A percentile compares a stretch with the other conserved stretches of the same genome.
phyloP scores from a whole-genome alignment of 768 basidiomycete species.

The Mycena floridula region DNA sequence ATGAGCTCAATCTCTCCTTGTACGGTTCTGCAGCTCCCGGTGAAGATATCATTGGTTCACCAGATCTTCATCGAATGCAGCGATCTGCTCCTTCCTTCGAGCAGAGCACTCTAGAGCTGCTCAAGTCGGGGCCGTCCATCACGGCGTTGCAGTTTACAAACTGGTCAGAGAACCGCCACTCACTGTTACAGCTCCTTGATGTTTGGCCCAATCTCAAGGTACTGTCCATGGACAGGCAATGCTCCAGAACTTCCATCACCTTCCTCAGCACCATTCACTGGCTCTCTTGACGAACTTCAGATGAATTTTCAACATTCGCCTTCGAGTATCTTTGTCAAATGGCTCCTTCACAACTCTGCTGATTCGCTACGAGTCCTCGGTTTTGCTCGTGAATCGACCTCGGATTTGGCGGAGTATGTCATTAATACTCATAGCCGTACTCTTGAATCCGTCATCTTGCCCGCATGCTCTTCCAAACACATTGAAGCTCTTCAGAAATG shows the following conservation, averaged over 20 bases:
- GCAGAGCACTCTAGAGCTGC: conserved; percentile 40
- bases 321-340: conserved; percentile 55
- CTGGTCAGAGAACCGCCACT: conserved; percentile 58
- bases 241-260: conserved; percentile 42
- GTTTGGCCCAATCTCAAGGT: conserved; percentile 54
- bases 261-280: conserved; percentile 36
- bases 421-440: conserved; percentile 39
- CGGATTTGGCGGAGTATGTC: conserved; percentile 49
- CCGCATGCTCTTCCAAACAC: conserved; percentile 46
- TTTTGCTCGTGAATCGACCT: conserved; percentile 54
- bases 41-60: conserved; percentile 42
- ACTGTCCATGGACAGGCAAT: conserved; percentile 55
- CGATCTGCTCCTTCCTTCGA: conserved; percentile 51
- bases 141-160: conserved; percentile 58
- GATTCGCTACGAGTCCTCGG: conserved; percentile 46
- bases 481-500: conserved; percentile 41
- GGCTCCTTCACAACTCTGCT: conserved; percentile 60
- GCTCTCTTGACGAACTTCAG: conserved; percentile 44
- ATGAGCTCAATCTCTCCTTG: conserved; percentile 47
- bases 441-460: conserved; percentile 52
- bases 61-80: conserved; percentile 39
- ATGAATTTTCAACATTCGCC: conserved; percentile 65
- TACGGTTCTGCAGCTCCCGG: conserved; percentile 53
- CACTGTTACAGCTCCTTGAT: conserved; percentile 55
- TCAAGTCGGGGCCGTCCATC: conserved; percentile 50